Percentiles rank a stretch among this genome's conserved stretches.
phyloP scores from a whole-genome alignment of 129 eudicot species.

The carrot (Daucus carota) region DNA sequence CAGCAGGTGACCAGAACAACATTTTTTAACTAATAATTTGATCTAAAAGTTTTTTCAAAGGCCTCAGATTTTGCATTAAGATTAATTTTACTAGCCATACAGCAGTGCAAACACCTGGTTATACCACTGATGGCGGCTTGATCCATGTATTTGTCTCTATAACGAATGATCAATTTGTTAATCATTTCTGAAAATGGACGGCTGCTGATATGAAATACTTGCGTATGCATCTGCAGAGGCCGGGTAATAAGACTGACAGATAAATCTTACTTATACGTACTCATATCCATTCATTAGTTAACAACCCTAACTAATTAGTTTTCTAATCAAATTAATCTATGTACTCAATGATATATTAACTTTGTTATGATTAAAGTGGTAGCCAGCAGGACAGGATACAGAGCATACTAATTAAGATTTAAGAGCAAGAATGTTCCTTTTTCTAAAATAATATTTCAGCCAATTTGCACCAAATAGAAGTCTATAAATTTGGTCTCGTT shows the following conservation, averaged over 20 bases:
- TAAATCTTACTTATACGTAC: neutral
- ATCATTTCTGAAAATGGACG: neutral
- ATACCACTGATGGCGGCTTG: neutral
- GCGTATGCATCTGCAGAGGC: neutral
- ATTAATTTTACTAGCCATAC: neutral
- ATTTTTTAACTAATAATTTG: neutral
- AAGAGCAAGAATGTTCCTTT: neutral
- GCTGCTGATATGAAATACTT: neutral
- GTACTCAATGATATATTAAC: neutral
- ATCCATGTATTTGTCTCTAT: neutral
- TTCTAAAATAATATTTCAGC: neutral
- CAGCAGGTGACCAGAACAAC: neutral
- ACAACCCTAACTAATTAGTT: conserved; percentile 14
- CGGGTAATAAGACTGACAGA: neutral
- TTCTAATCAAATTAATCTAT: neutral
- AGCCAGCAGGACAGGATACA: neutral
- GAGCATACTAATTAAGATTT: neutral
- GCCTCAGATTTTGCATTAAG: neutral
- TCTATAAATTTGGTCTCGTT: conserved; percentile 12
- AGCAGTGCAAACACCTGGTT: neutral
- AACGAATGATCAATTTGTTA: neutral
- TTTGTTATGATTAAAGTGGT: neutral
- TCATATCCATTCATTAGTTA: neutral
- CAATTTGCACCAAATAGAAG: neutral
- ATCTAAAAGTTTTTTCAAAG: neutral